Conservation (phyloP, 116 monocot genomes). For the Zostera marina region DNA sequence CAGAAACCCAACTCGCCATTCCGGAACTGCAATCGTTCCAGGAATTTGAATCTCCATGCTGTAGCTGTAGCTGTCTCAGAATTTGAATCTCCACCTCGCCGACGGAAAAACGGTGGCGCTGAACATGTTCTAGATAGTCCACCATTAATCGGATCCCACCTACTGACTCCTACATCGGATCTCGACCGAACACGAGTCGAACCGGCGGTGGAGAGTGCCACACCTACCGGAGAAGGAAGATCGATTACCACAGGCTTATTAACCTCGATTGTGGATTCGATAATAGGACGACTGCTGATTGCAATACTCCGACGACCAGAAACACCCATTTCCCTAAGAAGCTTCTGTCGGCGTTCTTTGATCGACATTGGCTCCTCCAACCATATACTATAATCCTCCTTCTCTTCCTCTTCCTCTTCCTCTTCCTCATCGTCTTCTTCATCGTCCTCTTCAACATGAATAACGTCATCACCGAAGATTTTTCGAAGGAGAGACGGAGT, state of each 20-base stretch:
- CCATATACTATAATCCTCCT: conserved; percentile 50
- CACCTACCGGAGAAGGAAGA: too few species aligned
- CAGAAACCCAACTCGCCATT: too few species aligned
- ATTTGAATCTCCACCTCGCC: neutral
- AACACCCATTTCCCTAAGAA: conserved; percentile 76
- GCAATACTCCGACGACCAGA: conserved; percentile 20
- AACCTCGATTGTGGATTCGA: too few species aligned
- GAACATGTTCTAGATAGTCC: neutral
- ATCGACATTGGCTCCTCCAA: conserved; percentile 60
- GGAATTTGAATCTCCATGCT: too few species aligned
- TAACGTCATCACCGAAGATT: neutral
- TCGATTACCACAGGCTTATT: too few species aligned
- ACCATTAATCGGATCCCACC: conserved; percentile 1
- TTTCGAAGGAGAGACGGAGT: conserved; percentile 18
- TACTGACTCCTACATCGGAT: neutral
- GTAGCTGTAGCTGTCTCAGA: too few species aligned
- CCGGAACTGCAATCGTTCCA: too few species aligned
- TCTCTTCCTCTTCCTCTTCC: conserved; percentile 3
- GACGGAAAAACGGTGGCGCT: neutral
- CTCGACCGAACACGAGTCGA: neutral
- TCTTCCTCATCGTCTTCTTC: conserved; percentile 3
- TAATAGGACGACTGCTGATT: neutral
- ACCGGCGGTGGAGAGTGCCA: neutral
- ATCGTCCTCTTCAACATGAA: conserved; percentile 2
- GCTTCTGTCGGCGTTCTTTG: conserved; percentile 51